phyloP scores from a whole-genome alignment of 2,329 filamentous ascomycete genomes.

The Neoscytalidium dimidiatum region DNA sequence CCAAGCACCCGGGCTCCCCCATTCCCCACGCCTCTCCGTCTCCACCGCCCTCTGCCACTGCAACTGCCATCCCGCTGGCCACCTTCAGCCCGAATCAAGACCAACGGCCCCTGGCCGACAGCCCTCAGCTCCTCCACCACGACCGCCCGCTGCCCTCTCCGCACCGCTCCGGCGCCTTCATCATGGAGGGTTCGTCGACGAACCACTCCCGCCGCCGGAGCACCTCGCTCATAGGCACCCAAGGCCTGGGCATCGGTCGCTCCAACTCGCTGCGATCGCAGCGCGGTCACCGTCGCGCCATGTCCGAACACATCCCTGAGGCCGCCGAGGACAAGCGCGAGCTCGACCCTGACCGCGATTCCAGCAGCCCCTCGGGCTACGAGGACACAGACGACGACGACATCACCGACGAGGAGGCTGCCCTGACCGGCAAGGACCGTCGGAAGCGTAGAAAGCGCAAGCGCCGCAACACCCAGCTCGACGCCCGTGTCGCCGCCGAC shows the following conservation, averaged over 20 bases:
- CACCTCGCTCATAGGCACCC: constrained; percentile 14
- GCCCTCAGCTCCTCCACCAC: constrained; percentile 4
- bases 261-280: constrained; percentile 17
- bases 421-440: constrained; percentile 73
- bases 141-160: constrained; percentile 8
- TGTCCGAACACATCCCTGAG: constrained; percentile 20
- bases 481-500: constrained; percentile 60
- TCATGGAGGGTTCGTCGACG: constrained; percentile 15
- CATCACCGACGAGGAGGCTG: constrained; percentile 85
- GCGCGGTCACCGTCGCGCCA: constrained; percentile 12
- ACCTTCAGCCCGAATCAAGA: constrained; percentile 1
- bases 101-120: not conserved
- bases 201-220: constrained; percentile 19
- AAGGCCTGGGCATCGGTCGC: constrained; percentile 4
- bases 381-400: constrained; percentile 68
- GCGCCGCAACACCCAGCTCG: constrained; percentile 68
- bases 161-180: constrained; percentile 16
- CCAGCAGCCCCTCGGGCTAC: constrained; percentile 50
- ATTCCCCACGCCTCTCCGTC: not conserved
- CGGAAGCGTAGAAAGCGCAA: constrained; percentile 67
- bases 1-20: constrained; percentile 12
- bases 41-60: constrained; percentile 10
- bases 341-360: constrained; percentile 27
- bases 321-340: constrained; percentile 15
- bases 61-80: constrained; percentile 15